Conservation (phyloP, 2,329 filamentous ascomycete species). For the Aspergillus brunneoviolaceus region DNA sequence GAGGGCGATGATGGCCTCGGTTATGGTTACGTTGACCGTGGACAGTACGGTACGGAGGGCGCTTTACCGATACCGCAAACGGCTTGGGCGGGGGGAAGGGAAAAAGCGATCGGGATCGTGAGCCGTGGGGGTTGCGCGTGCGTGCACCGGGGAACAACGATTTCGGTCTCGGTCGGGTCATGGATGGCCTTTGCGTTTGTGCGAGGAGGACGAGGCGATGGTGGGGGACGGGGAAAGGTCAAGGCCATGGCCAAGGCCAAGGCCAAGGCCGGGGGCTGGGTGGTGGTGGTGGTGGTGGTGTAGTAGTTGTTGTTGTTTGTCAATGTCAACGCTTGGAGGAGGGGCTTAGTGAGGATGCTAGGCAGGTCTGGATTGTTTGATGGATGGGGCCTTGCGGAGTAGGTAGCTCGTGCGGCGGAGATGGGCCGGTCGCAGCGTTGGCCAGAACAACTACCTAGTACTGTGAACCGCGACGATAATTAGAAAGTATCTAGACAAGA, state of each 20-base stretch:
- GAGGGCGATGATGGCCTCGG: no score
- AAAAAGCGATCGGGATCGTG: background rate
- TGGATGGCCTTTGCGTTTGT: no score
- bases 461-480: no score
- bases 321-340: no score
- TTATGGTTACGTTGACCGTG: no score
- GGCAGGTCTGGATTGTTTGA: background rate
- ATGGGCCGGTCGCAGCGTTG: background rate
- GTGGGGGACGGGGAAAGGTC: background rate
- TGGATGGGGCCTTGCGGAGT: background rate
- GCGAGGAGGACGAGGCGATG: background rate
- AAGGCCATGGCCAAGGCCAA: background rate
- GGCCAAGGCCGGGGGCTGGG: no score
- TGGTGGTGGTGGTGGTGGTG: background rate
- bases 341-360: no score
- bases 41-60: no score
- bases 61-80: background rate
- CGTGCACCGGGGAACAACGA: background rate
- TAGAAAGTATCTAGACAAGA: no score
- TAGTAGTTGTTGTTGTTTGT: no score
- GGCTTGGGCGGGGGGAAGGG: background rate
- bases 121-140: no score
- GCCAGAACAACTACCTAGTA: background rate
- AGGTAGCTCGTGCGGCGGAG: background rate
- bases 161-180: background rate